Base-by-base conservation (phyloP, 2,329 filamentous ascomycete genomes). In the Ophiostoma sp. region DNA sequence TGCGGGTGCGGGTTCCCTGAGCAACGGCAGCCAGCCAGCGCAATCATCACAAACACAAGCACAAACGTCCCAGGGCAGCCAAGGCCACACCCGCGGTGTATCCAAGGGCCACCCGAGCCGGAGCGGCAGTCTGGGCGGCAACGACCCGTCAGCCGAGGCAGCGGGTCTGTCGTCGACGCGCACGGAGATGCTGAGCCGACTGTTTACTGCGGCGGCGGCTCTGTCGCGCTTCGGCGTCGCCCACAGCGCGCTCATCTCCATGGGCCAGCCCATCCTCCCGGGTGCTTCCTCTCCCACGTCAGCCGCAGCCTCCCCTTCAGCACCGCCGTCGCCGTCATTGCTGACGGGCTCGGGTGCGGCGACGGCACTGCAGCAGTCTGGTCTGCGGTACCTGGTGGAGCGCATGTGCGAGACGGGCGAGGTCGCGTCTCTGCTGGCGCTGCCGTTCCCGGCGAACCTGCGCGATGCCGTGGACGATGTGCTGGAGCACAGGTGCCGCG, bases 201-300 rank as follows among this genome's bases (percentile, higher is more conserved):
- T 97, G 2, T 98, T 98, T 82, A 90, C 89, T 72, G 91, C 93
- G 23, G 89, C 93, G 0, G 83, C 95, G 27, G 87, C 91, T 72
- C 93, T 90, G 23, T 91, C 88, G 7, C 89, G 91, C 70, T 98
- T 93, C 76, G 88, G 93, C 72, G 83, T 91, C 57, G 94, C 95
- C 0, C 96, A 96, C 79, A 88, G 89, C 4, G 91, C 91, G 0
- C 84, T 98, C 36, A 82, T 89, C 17, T 85, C 90, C 70, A 90
- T 96, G 78, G 86, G 87, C 60, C 69, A 72, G 57, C 67, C 69
- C 1, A 44, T 70, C 11, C 20, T 62, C 1, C 52, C 20, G 0
- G 36, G 39, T 0, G 23, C 35, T 1, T 10, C 36, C 0, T 8
- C 68, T 20, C 17, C 68, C 17, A 23, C 64, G 35, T 33, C 41